Evolutionary conservation across 768 basidiomycete genomes (phyloP), one percentile per base, ranked within the genome.

Genomic region (Dioszegia crocea): DNA sequence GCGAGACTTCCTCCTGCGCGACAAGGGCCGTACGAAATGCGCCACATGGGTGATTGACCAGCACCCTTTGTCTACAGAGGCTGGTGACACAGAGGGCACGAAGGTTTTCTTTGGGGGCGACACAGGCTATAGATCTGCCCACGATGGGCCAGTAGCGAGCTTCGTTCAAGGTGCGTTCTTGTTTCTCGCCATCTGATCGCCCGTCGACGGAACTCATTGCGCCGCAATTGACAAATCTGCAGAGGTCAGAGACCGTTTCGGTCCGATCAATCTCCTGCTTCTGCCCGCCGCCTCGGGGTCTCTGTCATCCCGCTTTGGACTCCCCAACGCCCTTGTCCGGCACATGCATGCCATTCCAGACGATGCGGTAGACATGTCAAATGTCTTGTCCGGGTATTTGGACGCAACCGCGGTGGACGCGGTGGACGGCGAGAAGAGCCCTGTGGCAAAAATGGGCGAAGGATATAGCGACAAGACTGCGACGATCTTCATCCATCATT

Each of bases 251-350:
- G 38, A 59, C 17, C 48, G 59, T 14, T 64, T 58, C 47, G 64
- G 64, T 2, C 57, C 66, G 2, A 55, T 63, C 41, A 57, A 65
- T 41, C 48, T 71, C n/a, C 56, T 54, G 23, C 53, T 65, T 24
- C 45, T 71, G 19, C 66, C 69, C 0, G 65, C 65, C 48, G 56
- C 66, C n/a, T 61, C 64, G 0, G 69, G 69, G 29, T 62, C 69
- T 1, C 56, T 63, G 2, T 51, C 67, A 4, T 64, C 66, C 39
- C 65, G 63, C 51, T n/a, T 66, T 9, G 43, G 56, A 6, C 45
- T 71, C 10, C 44, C 67, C 45, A 58, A 65, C 23, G 24, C 47
- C 2, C 52, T 71, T 31, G 67, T 66, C 10, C 60, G 61, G 29
- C 33, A 50, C 11, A 38, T 64, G 1, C 63, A 64, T 45, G 48